phyloP scores from a whole-genome alignment of 495 filamentous ascomycete species.

The Aspergillus saccharolyticus region DNA sequence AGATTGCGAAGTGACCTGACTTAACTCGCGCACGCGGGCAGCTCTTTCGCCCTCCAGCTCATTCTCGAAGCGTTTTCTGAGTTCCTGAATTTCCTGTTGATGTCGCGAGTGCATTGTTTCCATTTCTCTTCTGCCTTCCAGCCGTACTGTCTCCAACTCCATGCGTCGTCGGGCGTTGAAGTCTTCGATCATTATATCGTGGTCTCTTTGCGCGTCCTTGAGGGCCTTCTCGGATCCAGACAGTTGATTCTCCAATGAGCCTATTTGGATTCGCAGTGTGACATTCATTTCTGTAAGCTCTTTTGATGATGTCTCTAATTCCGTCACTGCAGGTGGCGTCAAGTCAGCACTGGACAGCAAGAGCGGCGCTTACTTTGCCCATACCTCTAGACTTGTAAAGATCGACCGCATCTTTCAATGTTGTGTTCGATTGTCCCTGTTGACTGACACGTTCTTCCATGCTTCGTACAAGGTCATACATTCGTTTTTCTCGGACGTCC shows the following conservation, averaged over 20 bases:
- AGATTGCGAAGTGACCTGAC: slow-evolving; percentile 56
- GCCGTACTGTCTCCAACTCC: slow-evolving; percentile 40
- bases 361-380: slow-evolving; percentile 17
- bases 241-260: slow-evolving; percentile 48
- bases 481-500: slow-evolving; percentile 56
- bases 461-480: slow-evolving; percentile 57
- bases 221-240: slow-evolving; percentile 38
- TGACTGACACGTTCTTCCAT: slow-evolving; percentile 59
- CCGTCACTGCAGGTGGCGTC: slow-evolving; percentile 47
- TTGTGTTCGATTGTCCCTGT: slow-evolving; percentile 55
- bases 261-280: slow-evolving; percentile 53
- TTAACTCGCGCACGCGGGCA: slow-evolving; percentile 56
- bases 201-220: slow-evolving; percentile 46
- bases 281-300: slow-evolving; percentile 53
- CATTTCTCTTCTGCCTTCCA: slow-evolving; percentile 38
- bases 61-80: slow-evolving; percentile 44
- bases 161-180: slow-evolving; percentile 42
- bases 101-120: slow-evolving; percentile 41
- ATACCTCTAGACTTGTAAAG: slow-evolving; percentile 70
- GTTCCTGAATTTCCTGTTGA: slow-evolving; percentile 42
- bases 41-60: slow-evolving; percentile 64
- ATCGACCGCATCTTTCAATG: slow-evolving; percentile 62
- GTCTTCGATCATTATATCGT: slow-evolving; percentile 57
- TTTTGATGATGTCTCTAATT: slow-evolving; percentile 58
- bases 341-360: neutral